A percentile compares a stretch with the other conserved stretches of the same genome.
Conservation (phyloP, 2,329 filamentous ascomycete genomes). For the Trichocomaceae sp. region DNA sequence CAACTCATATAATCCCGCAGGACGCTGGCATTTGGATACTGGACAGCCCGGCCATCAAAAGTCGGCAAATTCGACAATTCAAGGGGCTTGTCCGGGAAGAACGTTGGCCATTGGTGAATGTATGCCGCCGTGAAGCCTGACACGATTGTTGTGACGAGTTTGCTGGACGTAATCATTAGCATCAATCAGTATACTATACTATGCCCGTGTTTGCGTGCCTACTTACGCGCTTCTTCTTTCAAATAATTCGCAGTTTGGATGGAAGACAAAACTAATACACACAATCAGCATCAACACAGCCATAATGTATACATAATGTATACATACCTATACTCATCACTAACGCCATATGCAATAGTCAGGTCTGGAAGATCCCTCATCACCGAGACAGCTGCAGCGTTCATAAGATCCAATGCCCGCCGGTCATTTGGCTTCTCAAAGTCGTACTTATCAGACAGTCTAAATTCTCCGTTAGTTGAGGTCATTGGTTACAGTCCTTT, state of each 20-base stretch:
- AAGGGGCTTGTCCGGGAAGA: slow-evolving; percentile 66
- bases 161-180: slow-evolving; percentile 47
- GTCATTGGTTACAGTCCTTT: no score
- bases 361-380: slow-evolving; percentile 79
- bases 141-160: slow-evolving; percentile 82
- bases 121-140: slow-evolving; percentile 94
- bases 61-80: slow-evolving; percentile 66
- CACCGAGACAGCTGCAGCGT: slow-evolving; percentile 77
- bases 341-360: slow-evolving; percentile 82
- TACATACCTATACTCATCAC: slow-evolving; percentile 70
- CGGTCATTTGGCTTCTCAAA: slow-evolving; percentile 92
- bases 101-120: slow-evolving; percentile 68
- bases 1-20: slow-evolving; percentile 93
- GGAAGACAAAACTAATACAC: slow-evolving; percentile 68
- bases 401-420: slow-evolving; percentile 87
- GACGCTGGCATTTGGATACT: slow-evolving; percentile 76
- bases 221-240: slow-evolving; percentile 71
- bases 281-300: background rate
- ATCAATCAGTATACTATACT: background rate
- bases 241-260: slow-evolving; percentile 74
- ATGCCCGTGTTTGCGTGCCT: background rate
- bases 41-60: slow-evolving; percentile 87
- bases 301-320: background rate
- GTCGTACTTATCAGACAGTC: slow-evolving; percentile 71
- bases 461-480: background rate